phyloP scores from a whole-genome alignment of 805 yeast genomes.

The Lipomyces sp. region DNA sequence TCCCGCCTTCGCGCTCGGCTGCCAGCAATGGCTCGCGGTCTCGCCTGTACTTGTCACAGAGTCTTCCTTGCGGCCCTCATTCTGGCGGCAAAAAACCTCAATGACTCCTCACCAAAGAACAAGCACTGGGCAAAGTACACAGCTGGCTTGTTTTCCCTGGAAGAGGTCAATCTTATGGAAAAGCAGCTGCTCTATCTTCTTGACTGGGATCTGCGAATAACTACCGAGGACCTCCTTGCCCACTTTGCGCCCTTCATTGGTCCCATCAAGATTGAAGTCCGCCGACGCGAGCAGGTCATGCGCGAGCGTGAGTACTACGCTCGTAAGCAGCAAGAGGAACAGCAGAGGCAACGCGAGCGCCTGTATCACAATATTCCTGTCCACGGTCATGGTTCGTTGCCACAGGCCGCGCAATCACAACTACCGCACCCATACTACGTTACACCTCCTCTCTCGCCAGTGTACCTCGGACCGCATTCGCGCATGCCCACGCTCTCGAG shows the following conservation, averaged over 20 bases:
- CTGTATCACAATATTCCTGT: slow-evolving; percentile 26
- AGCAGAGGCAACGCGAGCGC: slow-evolving; percentile 20
- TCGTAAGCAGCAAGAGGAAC: slow-evolving; percentile 21
- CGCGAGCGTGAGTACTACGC: slow-evolving; percentile 31
- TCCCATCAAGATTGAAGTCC: slow-evolving; percentile 66
- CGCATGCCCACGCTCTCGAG: slow-evolving; percentile 22
- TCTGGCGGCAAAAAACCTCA: slow-evolving; percentile 87
- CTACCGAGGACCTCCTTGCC: slow-evolving; percentile 68
- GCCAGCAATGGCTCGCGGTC: slow-evolving; percentile 88
- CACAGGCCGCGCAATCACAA: slow-evolving; percentile 4
- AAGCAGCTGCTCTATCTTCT: slow-evolving; percentile 80
- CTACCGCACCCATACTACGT: slow-evolving; percentile 8
- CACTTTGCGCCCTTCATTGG: slow-evolving; percentile 76
- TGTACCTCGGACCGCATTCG: slow-evolving; percentile 25
- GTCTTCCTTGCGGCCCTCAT: slow-evolving; percentile 88
- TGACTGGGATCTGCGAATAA: slow-evolving; percentile 81
- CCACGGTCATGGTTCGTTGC: slow-evolving; percentile 5
- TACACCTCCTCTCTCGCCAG: slow-evolving; percentile 22
- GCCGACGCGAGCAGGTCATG: slow-evolving; percentile 32
- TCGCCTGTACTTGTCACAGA: slow-evolving; percentile 87
- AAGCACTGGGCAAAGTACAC: slow-evolving; percentile 97
- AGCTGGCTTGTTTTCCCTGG: slow-evolving; percentile 73
- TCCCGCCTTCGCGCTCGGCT: slow-evolving; percentile 74
- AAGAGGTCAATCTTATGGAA: slow-evolving; percentile 89
- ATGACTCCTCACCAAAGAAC: slow-evolving; percentile 93